These are phyloP conservation scores for Neophaeococcomyces mojaviensis DNA, from an alignment of 2,329 filamentous ascomycete species.

Conservation along the genomic window DNA sequence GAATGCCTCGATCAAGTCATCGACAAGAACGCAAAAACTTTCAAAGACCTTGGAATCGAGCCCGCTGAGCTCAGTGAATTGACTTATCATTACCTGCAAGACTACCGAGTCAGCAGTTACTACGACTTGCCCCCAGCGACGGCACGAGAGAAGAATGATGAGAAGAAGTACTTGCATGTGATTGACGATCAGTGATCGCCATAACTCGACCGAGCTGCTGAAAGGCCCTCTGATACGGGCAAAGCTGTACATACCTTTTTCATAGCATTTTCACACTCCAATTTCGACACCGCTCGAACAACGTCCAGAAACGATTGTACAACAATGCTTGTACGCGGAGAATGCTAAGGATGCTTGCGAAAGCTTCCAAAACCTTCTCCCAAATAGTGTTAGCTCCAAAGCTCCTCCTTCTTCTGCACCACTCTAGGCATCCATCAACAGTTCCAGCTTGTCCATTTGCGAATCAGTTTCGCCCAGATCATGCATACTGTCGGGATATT, in stretches of 20 bases:
- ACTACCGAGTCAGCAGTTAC: slow-evolving; percentile 77
- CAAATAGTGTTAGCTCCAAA: too few relatives aligned
- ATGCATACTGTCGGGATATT: too few relatives aligned
- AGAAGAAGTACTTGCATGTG: slow-evolving; percentile 95
- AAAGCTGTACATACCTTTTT: slow-evolving; percentile 6
- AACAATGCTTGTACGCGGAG: too few relatives aligned
- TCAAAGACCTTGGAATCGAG: slow-evolving; percentile 85
- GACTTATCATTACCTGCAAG: slow-evolving; percentile 92
- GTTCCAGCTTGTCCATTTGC: too few relatives aligned
- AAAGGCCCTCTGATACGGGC: background rate
- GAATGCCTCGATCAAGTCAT: slow-evolving; percentile 92
- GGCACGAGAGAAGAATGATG: slow-evolving; percentile 86
- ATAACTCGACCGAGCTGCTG: background rate
- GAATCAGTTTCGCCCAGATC: too few relatives aligned
- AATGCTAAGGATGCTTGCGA: too few relatives aligned
- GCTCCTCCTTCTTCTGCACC: too few relatives aligned
- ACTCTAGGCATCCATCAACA: too few relatives aligned
- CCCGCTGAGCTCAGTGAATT: slow-evolving; percentile 77
- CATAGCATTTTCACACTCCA: background rate
- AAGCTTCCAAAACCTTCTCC: too few relatives aligned
- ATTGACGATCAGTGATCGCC: slow-evolving; percentile 66
- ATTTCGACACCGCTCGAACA: too few relatives aligned
- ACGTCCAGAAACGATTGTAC: too few relatives aligned
- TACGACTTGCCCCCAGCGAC: slow-evolving; percentile 93
- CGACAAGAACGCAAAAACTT: slow-evolving; percentile 86